Conservation (phyloP, 805 yeast species). For the Hanseniaspora meyeri region DNA sequence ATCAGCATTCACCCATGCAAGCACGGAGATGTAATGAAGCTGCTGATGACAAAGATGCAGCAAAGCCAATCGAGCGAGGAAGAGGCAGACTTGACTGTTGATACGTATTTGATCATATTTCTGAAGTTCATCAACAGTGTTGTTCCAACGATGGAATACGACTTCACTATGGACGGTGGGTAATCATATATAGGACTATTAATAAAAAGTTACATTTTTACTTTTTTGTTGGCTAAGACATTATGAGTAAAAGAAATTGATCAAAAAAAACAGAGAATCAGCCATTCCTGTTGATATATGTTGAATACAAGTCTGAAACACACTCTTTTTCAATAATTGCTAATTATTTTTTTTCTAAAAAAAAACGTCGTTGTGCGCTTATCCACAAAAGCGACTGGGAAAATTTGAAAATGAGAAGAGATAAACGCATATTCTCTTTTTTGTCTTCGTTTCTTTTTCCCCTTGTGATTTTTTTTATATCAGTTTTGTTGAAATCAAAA, state of each 20-base stretch:
- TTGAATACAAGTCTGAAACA: too few relatives aligned
- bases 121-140: slow-evolving; percentile 92
- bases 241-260: too few relatives aligned
- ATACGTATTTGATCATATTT: slow-evolving; percentile 80
- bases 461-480: not conserved
- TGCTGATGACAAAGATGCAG: slow-evolving; percentile 45
- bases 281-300: too few relatives aligned
- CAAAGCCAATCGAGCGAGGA: slow-evolving; percentile 34
- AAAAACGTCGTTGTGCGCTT: too few relatives aligned
- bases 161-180: slow-evolving; percentile 94
- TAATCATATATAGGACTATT: slow-evolving; percentile 20
- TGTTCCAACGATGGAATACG: slow-evolving; percentile 95
- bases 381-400: too few relatives aligned
- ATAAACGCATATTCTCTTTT: too few relatives aligned
- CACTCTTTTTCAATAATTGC: too few relatives aligned
- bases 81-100: slow-evolving; percentile 64
- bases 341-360: too few relatives aligned
- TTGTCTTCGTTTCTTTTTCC: not conserved
- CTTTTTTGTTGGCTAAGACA: too few relatives aligned
- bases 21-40: slow-evolving; percentile 89
- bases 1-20: slow-evolving; percentile 94
- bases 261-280: too few relatives aligned
- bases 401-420: too few relatives aligned
- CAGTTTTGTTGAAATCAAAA: not conserved
- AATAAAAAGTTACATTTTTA: too few relatives aligned